Evolutionary conservation across 768 basidiomycete genomes (phyloP).

Genomic region (Brasilioporus rufonigricans): DNA sequence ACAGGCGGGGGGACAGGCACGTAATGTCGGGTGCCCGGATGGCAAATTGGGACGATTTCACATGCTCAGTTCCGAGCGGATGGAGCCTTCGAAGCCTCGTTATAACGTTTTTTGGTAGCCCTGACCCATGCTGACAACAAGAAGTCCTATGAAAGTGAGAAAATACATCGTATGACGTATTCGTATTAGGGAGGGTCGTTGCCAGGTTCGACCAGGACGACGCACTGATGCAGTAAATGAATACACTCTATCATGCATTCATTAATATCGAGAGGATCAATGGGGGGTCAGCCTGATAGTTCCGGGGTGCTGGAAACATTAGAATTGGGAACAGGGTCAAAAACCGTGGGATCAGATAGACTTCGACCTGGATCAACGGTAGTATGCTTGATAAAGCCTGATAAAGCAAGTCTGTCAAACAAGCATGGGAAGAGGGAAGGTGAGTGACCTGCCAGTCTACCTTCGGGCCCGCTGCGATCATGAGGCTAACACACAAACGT

Average conservation of each 20-base stretch:
- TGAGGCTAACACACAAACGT: neutral
- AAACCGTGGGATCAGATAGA: neutral
- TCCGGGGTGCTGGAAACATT: neutral
- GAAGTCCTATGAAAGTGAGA: neutral
- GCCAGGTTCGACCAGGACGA: neutral
- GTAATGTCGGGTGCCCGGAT: neutral
- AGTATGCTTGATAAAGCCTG: neutral
- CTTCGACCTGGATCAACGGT: slow-evolving; percentile 1
- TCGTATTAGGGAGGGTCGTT: neutral
- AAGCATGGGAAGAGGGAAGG: slow-evolving; percentile 2
- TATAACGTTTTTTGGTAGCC: neutral
- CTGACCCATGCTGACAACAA: neutral
- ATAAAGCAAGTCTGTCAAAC: neutral
- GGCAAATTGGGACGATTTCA: neutral
- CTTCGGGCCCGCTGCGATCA: slow-evolving; percentile 3
- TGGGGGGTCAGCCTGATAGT: neutral
- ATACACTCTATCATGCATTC: neutral
- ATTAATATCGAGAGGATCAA: neutral
- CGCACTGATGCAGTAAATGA: neutral
- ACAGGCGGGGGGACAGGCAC: neutral
- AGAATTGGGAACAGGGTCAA: neutral
- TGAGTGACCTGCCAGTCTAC: neutral
- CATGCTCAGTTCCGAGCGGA: neutral
- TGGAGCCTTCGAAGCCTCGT: neutral
- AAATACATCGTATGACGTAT: neutral